These are phyloP conservation scores for Pilatotrama ljubarskyi DNA, from an alignment of 768 basidiomycete species.

Conservation along the genomic window DNA sequence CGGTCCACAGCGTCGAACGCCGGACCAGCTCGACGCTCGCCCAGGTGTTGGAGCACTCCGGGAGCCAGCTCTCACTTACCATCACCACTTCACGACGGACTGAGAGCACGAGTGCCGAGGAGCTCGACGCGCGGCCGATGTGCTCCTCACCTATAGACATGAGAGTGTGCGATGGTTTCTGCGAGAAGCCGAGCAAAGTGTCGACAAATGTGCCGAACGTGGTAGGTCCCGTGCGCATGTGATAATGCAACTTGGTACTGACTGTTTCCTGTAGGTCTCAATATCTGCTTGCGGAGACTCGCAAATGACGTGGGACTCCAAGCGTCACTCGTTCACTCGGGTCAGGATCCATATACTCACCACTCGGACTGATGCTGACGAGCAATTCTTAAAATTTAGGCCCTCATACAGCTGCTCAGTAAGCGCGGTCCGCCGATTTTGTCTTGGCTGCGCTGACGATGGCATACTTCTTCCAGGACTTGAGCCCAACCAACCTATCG, in stretches of 20 bases:
- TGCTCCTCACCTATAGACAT: slow-evolving; percentile 21
- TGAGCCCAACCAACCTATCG: slow-evolving; percentile 11
- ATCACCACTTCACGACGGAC: background rate
- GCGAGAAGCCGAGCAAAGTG: background rate
- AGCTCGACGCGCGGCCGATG: slow-evolving; percentile 3
- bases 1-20: slow-evolving; percentile 3
- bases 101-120: background rate
- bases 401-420: slow-evolving; percentile 12
- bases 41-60: slow-evolving; percentile 2
- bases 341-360: background rate
- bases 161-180: slow-evolving; percentile 24
- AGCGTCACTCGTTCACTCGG: slow-evolving; percentile 22
- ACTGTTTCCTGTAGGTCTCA: background rate
- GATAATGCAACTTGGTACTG: background rate
- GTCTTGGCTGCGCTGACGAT: background rate
- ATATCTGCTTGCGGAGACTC: slow-evolving; percentile 27
- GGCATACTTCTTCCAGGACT: background rate
- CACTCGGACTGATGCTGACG: background rate
- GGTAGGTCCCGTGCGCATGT: slow-evolving; percentile 3
- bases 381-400: background rate
- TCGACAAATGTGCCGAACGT: background rate
- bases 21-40: slow-evolving; percentile 4
- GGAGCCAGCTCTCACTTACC: background rate
- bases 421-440: background rate
- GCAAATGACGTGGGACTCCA: slow-evolving; percentile 27